Conservation (phyloP, 2,329 filamentous ascomycete genomes). For the Fusarium sp. region DNA sequence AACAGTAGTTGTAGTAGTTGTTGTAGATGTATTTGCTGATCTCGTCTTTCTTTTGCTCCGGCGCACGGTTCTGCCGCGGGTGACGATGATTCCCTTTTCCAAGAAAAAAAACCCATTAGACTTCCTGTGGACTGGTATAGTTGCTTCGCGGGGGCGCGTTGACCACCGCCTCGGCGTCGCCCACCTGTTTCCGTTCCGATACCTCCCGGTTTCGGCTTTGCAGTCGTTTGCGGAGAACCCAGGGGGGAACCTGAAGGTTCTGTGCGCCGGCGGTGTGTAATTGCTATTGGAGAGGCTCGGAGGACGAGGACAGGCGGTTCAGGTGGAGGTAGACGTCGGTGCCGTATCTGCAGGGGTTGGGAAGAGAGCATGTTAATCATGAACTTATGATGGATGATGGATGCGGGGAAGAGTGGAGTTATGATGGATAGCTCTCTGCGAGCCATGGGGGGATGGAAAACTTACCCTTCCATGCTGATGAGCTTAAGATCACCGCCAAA, state of each 20-base stretch:
- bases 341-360: slow-evolving; percentile 78
- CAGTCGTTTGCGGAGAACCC: slow-evolving; percentile 75
- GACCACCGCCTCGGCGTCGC: slow-evolving; percentile 86
- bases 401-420: neutral
- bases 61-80: slow-evolving; percentile 44
- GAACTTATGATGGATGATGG: slow-evolving; percentile 10
- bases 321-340: slow-evolving; percentile 99
- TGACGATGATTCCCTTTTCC: slow-evolving; percentile 45
- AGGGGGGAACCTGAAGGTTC: slow-evolving; percentile 49
- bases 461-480: slow-evolving; percentile 99
- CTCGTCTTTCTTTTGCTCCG: slow-evolving; percentile 41
- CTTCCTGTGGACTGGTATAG: slow-evolving; percentile 48
- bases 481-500: slow-evolving; percentile 97
- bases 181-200: slow-evolving; percentile 90
- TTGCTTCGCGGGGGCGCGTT: slow-evolving; percentile 63
- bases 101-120: slow-evolving; percentile 48
- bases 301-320: slow-evolving; percentile 94
- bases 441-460: slow-evolving; percentile 29
- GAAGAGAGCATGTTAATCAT: slow-evolving; percentile 27
- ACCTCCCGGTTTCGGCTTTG: slow-evolving; percentile 76
- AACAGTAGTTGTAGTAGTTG: slow-evolving; percentile 30
- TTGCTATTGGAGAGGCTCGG: slow-evolving; percentile 96
- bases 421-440: slow-evolving; percentile 5
- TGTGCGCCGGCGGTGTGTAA: slow-evolving; percentile 67
- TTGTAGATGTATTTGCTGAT: slow-evolving; percentile 32